Evolutionary conservation across 2,329 filamentous ascomycete genomes (phyloP).

Genomic region (Thelonectria rubi): DNA sequence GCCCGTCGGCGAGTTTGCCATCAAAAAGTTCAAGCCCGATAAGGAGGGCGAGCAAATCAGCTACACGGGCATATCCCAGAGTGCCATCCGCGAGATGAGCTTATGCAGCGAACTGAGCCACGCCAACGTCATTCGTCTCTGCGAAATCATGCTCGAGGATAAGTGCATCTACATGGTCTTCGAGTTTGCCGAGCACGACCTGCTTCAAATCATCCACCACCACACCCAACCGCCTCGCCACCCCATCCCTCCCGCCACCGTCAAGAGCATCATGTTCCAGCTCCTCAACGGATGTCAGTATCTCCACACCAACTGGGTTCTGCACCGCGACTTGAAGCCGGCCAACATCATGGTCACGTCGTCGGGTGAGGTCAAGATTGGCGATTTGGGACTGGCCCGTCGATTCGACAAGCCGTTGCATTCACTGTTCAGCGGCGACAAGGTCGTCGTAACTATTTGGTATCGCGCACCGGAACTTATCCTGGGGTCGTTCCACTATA

Average conservation of each 20-base stretch:
- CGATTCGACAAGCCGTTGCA: slow-evolving; percentile 95
- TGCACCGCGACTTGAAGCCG: slow-evolving; percentile 96
- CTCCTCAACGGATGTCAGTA: slow-evolving; percentile 95
- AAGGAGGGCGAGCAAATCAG: slow-evolving; percentile 95
- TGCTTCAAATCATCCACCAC: slow-evolving; percentile 97
- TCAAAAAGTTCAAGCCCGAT: slow-evolving; percentile 99
- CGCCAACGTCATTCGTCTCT: slow-evolving; percentile 86
- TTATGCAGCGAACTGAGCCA: slow-evolving; percentile 92
- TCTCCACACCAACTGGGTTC: slow-evolving; percentile 94
- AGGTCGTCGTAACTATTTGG: slow-evolving; percentile 99
- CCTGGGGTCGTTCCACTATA: slow-evolving; percentile 94
- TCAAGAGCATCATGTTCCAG: slow-evolving; percentile 96
- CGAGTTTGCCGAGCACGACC: slow-evolving; percentile 96
- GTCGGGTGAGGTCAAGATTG: slow-evolving; percentile 88
- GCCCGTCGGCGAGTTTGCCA: slow-evolving; percentile 82
- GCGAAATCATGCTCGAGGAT: slow-evolving; percentile 96
- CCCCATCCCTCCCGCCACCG: slow-evolving; percentile 85
- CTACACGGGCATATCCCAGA: slow-evolving; percentile 98
- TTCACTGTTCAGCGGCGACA: slow-evolving; percentile 91
- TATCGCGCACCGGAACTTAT: slow-evolving; percentile 95
- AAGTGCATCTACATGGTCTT: slow-evolving; percentile 99
- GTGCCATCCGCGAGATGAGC: slow-evolving; percentile 96
- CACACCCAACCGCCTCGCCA: slow-evolving; percentile 90
- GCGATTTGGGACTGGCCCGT: slow-evolving; percentile 89
- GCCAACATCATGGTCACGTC: slow-evolving; percentile 99